phyloP scores from a whole-genome alignment of 768 basidiomycete species.

The Hericium rajendrae region DNA sequence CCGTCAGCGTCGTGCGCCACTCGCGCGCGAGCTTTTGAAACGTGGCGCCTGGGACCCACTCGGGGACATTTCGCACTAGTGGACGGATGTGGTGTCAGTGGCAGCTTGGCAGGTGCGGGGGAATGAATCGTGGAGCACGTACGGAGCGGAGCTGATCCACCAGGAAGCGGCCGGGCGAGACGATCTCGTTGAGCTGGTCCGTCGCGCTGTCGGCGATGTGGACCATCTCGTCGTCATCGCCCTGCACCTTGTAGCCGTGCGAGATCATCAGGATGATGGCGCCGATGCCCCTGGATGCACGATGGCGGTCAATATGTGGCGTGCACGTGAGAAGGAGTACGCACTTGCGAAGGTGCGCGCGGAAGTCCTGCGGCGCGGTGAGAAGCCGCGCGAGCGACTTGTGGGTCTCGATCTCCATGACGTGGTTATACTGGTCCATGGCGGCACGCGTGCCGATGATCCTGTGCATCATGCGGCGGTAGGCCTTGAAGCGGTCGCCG shows the following conservation, averaged over 20 bases:
- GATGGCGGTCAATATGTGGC: not conserved
- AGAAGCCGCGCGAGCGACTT: conserved; percentile 10
- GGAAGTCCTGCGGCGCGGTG: conserved; percentile 10
- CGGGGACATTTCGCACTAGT: conserved; percentile 14
- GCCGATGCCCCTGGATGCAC: conserved; percentile 8
- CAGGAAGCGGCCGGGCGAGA: conserved; percentile 8
- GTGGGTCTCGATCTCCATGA: conserved; percentile 11
- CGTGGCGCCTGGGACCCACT: conserved; percentile 18
- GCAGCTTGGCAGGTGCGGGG: not conserved
- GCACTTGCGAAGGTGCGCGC: conserved; percentile 14
- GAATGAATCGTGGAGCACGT: not conserved
- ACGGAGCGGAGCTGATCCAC: conserved; percentile 17
- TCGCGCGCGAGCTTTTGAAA: conserved; percentile 16
- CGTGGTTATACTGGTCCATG: conserved; percentile 11
- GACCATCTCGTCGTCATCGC: conserved; percentile 13
- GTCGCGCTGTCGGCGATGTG: conserved; percentile 16
- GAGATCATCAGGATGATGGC: conserved; percentile 14
- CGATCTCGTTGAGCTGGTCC: conserved; percentile 9
- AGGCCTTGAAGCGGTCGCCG: conserved; percentile 13
- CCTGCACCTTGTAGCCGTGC: conserved; percentile 12
- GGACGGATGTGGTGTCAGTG: not conserved
- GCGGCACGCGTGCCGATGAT: conserved; percentile 11
- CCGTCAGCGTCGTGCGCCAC: conserved; percentile 11
- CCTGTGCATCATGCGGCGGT: conserved; percentile 12
- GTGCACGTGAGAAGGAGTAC: not conserved